Conservation (phyloP, 106 monocot genomes). For the Triglochin maritima region DNA sequence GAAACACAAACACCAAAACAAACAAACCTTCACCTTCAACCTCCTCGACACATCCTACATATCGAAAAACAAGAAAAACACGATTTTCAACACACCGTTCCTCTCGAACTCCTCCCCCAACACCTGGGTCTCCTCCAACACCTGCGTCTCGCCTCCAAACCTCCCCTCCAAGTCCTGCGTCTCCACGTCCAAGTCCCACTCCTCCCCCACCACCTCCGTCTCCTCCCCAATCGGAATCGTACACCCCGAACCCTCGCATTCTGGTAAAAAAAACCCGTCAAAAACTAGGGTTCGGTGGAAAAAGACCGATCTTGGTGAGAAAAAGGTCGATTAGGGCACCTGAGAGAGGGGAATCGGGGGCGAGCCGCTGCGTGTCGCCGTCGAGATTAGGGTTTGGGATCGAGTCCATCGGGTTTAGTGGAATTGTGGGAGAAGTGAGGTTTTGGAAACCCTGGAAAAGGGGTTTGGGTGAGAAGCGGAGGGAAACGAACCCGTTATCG, state of each 20-base stretch:
- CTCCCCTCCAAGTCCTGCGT: background rate
- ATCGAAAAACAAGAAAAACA: too few relatives aligned
- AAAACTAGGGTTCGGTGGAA: background rate
- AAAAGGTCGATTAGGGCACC: background rate
- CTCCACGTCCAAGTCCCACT: background rate
- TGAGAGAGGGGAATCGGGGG: conserved; percentile 2
- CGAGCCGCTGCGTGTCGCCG: conserved; percentile 10
- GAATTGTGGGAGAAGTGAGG: too few relatives aligned
- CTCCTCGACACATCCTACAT: too few relatives aligned
- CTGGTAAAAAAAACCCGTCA: too few relatives aligned
- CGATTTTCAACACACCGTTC: too few relatives aligned
- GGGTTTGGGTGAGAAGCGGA: background rate
- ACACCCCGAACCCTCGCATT: background rate
- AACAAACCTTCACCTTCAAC: too few relatives aligned
- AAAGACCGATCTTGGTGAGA: background rate
- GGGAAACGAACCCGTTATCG: too few relatives aligned
- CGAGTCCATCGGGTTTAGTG: too few relatives aligned
- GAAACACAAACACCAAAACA: too few relatives aligned
- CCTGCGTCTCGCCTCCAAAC: too few relatives aligned
- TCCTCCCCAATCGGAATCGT: background rate
- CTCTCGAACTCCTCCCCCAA: too few relatives aligned
- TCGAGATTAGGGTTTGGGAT: background rate
- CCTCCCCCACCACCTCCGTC: background rate
- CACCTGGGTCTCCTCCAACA: too few relatives aligned
- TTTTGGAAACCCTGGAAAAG: background rate